These are phyloP conservation scores for Pilatotrama ljubarskyi DNA, from an alignment of 768 basidiomycete species.

Conservation along the genomic window DNA sequence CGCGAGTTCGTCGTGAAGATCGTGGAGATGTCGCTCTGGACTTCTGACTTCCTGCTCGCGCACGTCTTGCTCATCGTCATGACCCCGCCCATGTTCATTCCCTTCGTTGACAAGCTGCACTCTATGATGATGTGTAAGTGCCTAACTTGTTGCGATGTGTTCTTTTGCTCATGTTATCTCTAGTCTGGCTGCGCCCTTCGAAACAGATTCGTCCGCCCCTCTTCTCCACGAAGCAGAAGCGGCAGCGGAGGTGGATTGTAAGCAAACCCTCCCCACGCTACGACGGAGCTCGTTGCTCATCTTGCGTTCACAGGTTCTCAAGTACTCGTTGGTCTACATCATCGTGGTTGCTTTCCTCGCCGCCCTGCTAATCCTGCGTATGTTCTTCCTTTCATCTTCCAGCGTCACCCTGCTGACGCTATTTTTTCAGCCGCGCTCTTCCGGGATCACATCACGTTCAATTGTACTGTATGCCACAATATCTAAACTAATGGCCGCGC, in stretches of 20 bases:
- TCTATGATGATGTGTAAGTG: slow-evolving; percentile 89
- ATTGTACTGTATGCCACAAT: slow-evolving; percentile 82
- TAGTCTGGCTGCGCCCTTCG: slow-evolving; percentile 94
- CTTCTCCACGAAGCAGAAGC: slow-evolving; percentile 92
- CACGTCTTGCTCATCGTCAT: slow-evolving; percentile 86
- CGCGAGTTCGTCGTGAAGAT: slow-evolving; percentile 98
- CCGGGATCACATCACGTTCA: slow-evolving; percentile 73
- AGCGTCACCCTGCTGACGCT: slow-evolving; percentile 18
- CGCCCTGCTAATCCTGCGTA: slow-evolving; percentile 82
- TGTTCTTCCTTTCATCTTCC: slow-evolving; percentile 35
- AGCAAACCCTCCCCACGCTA: slow-evolving; percentile 27
- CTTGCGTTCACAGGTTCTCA: slow-evolving; percentile 56
- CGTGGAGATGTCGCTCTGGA: slow-evolving; percentile 96
- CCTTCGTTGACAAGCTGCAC: slow-evolving; percentile 85
- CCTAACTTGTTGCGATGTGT: slow-evolving; percentile 8
- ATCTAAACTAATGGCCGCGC: slow-evolving; percentile 52
- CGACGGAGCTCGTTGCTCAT: slow-evolving; percentile 2
- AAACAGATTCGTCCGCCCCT: slow-evolving; percentile 92
- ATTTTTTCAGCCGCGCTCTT: slow-evolving; percentile 68
- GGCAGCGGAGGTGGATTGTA: slow-evolving; percentile 89
- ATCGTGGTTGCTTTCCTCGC: slow-evolving; percentile 75
- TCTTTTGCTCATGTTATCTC: slow-evolving; percentile 4
- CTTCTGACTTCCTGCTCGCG: slow-evolving; percentile 88
- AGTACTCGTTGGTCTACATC: slow-evolving; percentile 83
- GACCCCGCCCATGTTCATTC: slow-evolving; percentile 81